Conservation (phyloP, 352 stramenopile genomes). For the Phytophthora idaei region DNA sequence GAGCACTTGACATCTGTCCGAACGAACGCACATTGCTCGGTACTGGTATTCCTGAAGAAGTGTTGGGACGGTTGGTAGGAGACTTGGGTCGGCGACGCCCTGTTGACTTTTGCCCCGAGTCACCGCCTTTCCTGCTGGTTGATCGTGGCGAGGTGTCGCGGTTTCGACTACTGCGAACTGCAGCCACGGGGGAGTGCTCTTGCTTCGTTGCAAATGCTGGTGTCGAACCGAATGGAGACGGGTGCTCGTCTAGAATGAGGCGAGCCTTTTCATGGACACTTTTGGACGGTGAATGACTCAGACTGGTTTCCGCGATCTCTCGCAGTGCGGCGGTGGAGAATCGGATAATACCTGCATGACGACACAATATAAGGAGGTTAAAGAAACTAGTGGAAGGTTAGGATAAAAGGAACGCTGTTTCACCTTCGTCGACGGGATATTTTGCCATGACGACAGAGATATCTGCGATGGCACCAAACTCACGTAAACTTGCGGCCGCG, state of each 20-base stretch:
- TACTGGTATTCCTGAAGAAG: slow-evolving; percentile 19
- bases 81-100: slow-evolving; percentile 36
- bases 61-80: slow-evolving; percentile 36
- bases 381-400: background rate
- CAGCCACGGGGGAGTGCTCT: slow-evolving; percentile 9
- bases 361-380: background rate
- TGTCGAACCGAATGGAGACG: slow-evolving; percentile 11
- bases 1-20: slow-evolving; percentile 33
- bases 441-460: slow-evolving; percentile 77
- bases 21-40: slow-evolving; percentile 34
- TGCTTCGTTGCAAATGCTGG: slow-evolving; percentile 11
- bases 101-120: slow-evolving; percentile 24
- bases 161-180: slow-evolving; percentile 12
- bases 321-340: slow-evolving; percentile 60
- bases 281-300: slow-evolving; percentile 66
- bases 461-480: slow-evolving; percentile 64
- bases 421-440: slow-evolving; percentile 70
- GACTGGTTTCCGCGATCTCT: slow-evolving; percentile 64
- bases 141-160: slow-evolving; percentile 20
- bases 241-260: slow-evolving; percentile 67
- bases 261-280: slow-evolving; percentile 66
- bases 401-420: background rate
- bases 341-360: slow-evolving; percentile 57
- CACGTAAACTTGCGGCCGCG: slow-evolving; percentile 47
- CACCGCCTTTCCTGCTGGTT: slow-evolving; percentile 15